Conservation (phyloP, 1,284 basidiomycete species). For the Lignosus rhinocerotis region DNA sequence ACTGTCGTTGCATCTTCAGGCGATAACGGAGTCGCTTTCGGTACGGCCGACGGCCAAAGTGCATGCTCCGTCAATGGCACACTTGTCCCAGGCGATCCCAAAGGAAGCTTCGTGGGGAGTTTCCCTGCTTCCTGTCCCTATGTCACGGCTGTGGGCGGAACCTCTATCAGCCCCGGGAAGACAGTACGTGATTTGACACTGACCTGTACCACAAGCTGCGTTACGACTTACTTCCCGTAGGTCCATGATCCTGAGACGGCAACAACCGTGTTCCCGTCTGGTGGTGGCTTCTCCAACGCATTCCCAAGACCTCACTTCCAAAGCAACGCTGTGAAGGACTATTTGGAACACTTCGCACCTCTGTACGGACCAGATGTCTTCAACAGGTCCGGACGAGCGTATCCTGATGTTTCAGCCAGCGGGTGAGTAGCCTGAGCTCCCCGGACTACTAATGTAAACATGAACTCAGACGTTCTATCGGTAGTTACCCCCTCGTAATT, state of each 20-base stretch:
- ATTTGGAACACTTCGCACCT: conserved; percentile 34
- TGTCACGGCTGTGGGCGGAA: conserved; percentile 61
- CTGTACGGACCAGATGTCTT: conserved; percentile 30
- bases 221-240: background rate
- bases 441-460: background rate
- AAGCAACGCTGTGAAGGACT: conserved; percentile 33
- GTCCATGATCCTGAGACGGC: conserved; percentile 49
- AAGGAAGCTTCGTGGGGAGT: conserved; percentile 13
- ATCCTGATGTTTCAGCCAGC: conserved; percentile 46
- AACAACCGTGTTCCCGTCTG: conserved; percentile 4
- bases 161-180: conserved; percentile 50
- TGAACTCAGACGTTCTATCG: background rate
- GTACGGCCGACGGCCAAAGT: conserved; percentile 35
- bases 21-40: conserved; percentile 16
- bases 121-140: conserved; percentile 47
- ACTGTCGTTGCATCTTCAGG: conserved; percentile 23
- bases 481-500: background rate
- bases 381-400: conserved; percentile 37
- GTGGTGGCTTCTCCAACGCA: conserved; percentile 44
- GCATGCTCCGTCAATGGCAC: conserved; percentile 22
- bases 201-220: too few relatives aligned
- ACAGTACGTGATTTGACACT: conserved; percentile 30
- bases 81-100: background rate
- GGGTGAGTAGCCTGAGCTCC: conserved; percentile 26
- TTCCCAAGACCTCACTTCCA: conserved; percentile 42